phyloP scores from a whole-genome alignment of 169 alveolate genomes.

The Fabrea salina region DNA sequence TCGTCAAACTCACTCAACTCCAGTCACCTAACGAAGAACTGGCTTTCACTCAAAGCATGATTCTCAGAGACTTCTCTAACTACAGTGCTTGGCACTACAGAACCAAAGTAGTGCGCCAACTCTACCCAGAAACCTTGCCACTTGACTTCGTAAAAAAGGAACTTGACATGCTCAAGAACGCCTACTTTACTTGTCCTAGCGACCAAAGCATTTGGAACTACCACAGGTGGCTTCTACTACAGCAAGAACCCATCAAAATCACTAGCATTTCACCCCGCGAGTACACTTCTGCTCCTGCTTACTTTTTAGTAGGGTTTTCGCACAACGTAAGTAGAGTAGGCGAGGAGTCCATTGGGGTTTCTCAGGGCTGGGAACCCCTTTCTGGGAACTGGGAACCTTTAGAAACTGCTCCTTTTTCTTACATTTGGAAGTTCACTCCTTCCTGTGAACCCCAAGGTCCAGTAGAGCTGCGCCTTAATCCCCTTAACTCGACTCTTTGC shows the following conservation, averaged over 20 bases:
- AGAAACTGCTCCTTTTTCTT: slow-evolving; percentile 22
- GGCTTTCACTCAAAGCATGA: slow-evolving; percentile 51
- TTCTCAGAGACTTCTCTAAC: slow-evolving; percentile 59
- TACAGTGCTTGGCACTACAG: slow-evolving; percentile 72
- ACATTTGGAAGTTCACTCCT: slow-evolving; percentile 25
- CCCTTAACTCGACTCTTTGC: slow-evolving; percentile 24
- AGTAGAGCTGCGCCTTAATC: slow-evolving; percentile 10
- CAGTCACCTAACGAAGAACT: slow-evolving; percentile 46
- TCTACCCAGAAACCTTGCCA: slow-evolving; percentile 39
- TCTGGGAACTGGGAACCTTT: slow-evolving; percentile 33
- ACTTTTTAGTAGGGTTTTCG: slow-evolving; percentile 37
- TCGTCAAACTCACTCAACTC: slow-evolving; percentile 1
- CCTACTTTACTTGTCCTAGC: slow-evolving; percentile 68
- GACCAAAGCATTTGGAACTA: slow-evolving; percentile 75
- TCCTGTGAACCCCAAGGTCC: background rate
- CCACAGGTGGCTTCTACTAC: slow-evolving; percentile 59
- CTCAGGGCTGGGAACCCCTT: slow-evolving; percentile 27
- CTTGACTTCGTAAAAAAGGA: slow-evolving; percentile 48
- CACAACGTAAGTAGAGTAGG: slow-evolving; percentile 17
- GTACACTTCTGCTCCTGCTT: background rate
- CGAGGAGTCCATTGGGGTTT: slow-evolving; percentile 17
- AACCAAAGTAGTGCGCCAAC: slow-evolving; percentile 45
- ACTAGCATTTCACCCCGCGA: slow-evolving; percentile 31
- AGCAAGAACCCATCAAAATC: slow-evolving; percentile 41
- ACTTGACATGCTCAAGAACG: slow-evolving; percentile 58